These are phyloP conservation scores for Knoxia roxburghii DNA, from an alignment of 257 asterid genomes.

Conservation along the genomic window DNA sequence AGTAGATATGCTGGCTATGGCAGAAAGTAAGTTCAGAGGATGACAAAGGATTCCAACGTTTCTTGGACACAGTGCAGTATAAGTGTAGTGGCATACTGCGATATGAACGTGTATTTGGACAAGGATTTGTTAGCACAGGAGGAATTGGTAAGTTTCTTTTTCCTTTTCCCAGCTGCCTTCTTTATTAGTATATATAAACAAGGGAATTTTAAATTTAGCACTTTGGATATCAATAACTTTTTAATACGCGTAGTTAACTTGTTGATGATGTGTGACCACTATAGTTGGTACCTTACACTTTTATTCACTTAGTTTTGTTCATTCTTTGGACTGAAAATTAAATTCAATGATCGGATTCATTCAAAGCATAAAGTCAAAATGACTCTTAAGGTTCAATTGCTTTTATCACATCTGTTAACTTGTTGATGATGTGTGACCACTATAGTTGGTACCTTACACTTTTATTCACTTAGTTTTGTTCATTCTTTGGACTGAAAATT, in stretches of 20 bases:
- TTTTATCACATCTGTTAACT: neutral
- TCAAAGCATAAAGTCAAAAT: neutral
- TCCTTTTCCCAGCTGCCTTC: neutral
- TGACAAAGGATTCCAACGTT: constrained; percentile 79
- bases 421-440: neutral
- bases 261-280: neutral
- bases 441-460: neutral
- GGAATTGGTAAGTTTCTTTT: constrained; percentile 60
- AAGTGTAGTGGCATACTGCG: constrained; percentile 82
- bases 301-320: too few species aligned
- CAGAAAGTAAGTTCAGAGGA: constrained; percentile 71
- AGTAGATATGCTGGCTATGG: constrained; percentile 95
- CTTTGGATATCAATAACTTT: neutral
- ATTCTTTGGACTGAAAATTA: neutral
- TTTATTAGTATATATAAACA: neutral
- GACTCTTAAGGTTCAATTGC: neutral
- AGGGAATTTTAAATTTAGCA: neutral
- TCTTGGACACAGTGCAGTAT: constrained; percentile 90
- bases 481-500: neutral
- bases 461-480: too few species aligned
- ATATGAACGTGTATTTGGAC: constrained; percentile 91
- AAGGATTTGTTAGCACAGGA: constrained; percentile 96
- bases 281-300: neutral
- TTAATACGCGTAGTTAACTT: neutral
- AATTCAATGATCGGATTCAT: neutral